Evolutionary conservation across 768 basidiomycete species (phyloP), one percentile per base, ranked within the genome.

Genomic region (Steccherinum ochraceum): DNA sequence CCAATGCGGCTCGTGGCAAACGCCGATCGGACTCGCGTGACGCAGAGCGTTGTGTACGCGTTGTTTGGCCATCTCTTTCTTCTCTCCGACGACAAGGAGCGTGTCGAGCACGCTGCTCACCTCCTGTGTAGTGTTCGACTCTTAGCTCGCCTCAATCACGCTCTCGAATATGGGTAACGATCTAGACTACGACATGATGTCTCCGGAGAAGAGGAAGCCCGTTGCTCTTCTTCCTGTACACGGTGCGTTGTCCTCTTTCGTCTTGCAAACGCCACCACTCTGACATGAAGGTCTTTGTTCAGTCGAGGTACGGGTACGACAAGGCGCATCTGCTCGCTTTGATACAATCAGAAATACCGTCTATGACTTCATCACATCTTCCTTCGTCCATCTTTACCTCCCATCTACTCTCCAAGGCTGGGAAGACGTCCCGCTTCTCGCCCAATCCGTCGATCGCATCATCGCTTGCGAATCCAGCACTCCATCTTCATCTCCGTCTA

Each of bases 251-350:
- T 18, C n/a, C n/a, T n/a, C n/a, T n/a, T n/a, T n/a, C n/a, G n/a
- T n/a, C n/a, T n/a, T n/a, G 13, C 11, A n/a, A 3, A 45, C 13
- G n/a, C 18, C 4, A 24, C 16, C 27, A 25, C 13, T 25, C 35
- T 39, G 35, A n/a, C 20, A 12, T 40, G 24, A 18, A 24, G 18
- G 7, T 27, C 13, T 45, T 11, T 18, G 19, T 40, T 21, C 27
- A 93, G 93, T 94, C 63, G 93, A 95, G 71, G 90, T 91, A 10
- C 83, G 90, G 46, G 72, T 94, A 24, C 74, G 79, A 40, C 69
- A 81, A 13, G 73, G 78, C 45, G 79, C 89, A 10, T 82, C 86
- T 7, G 75, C 84, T 21, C 83, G 88, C 13, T 81, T 88, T 67
- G 89, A 93, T 52, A 80, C 83, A 23, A 81, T 94, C 53, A 74